phyloP scores from a whole-genome alignment of 306 rosid genomes.

The Malus sylvestris region DNA sequence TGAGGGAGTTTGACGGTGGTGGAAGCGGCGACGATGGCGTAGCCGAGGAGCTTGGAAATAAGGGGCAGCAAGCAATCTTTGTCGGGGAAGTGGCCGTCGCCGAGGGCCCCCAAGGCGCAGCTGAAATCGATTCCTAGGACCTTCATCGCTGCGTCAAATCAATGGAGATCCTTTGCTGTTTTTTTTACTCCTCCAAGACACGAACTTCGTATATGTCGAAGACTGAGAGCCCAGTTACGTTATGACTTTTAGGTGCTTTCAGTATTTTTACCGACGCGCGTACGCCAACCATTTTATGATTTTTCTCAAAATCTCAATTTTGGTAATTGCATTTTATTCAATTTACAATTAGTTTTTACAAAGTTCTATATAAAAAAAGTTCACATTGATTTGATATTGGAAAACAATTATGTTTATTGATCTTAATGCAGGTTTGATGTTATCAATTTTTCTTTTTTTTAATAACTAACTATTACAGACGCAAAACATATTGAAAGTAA shows the following conservation, averaged over 20 bases:
- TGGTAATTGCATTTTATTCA: not conserved
- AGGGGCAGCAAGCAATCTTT: slow-evolving; percentile 90
- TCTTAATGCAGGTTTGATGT: too few relatives aligned
- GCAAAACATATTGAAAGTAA: rapidly evolving
- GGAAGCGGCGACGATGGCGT: slow-evolving; percentile 95
- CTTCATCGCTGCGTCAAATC: slow-evolving; percentile 18
- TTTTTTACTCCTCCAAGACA: not conserved
- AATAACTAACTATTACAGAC: too few relatives aligned
- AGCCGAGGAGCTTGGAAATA: slow-evolving; percentile 91
- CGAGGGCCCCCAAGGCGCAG: slow-evolving; percentile 70
- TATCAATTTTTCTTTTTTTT: too few relatives aligned
- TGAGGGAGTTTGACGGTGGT: slow-evolving; percentile 98
- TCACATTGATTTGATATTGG: too few relatives aligned
- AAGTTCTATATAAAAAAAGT: too few relatives aligned
- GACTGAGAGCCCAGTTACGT: not conserved
- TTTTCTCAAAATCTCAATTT: not conserved
- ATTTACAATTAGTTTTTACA: not conserved
- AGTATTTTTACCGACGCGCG: not conserved
- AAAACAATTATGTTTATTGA: too few relatives aligned
- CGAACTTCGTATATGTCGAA: not conserved
- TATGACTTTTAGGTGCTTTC: not conserved
- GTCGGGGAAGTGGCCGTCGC: slow-evolving; percentile 62
- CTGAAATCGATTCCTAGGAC: slow-evolving; percentile 53
- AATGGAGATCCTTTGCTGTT: not conserved
- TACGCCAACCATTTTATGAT: not conserved